Conservation (phyloP, 495 filamentous ascomycete genomes). For the Lophiostoma macrostomum region DNA sequence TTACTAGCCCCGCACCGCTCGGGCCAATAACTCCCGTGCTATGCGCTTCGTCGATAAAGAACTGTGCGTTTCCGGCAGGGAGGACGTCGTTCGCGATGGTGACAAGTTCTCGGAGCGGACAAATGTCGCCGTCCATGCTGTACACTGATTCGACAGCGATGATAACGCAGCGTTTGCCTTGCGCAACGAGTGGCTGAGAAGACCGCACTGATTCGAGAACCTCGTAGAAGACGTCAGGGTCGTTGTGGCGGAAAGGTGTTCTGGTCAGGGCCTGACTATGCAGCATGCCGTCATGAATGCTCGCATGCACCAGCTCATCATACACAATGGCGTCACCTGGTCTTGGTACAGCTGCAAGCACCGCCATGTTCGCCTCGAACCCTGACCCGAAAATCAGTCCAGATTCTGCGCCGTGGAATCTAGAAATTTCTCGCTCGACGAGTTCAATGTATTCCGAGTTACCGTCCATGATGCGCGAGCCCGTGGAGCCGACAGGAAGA, state of each 20-base stretch:
- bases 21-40: slow-evolving; percentile 3
- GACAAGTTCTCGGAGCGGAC: slow-evolving; percentile 47
- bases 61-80: slow-evolving; percentile 33
- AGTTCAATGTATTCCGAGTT: slow-evolving; percentile 61
- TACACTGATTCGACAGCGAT: slow-evolving; percentile 28
- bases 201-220: neutral
- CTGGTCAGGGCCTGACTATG: neutral
- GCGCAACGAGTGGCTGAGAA: neutral
- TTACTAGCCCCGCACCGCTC: slow-evolving; percentile 2
- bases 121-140: slow-evolving; percentile 32
- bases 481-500: slow-evolving; percentile 37
- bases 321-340: slow-evolving; percentile 62
- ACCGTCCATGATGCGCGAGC: slow-evolving; percentile 63
- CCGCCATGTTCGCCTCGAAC: slow-evolving; percentile 69
- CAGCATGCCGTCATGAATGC: slow-evolving; percentile 21
- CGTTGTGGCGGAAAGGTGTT: slow-evolving; percentile 15
- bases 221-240: slow-evolving; percentile 1
- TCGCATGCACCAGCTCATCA: slow-evolving; percentile 27
- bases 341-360: slow-evolving; percentile 63
- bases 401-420: slow-evolving; percentile 58
- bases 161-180: slow-evolving; percentile 12
- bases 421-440: slow-evolving; percentile 60
- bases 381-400: slow-evolving; percentile 71
- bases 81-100: slow-evolving; percentile 53
- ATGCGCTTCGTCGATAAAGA: slow-evolving; percentile 18